A percentile compares a stretch with the other conserved stretches of the same genome.
Conservation (phyloP, 2,329 filamentous ascomycete genomes). For the Verticillium nonalfalfae region DNA sequence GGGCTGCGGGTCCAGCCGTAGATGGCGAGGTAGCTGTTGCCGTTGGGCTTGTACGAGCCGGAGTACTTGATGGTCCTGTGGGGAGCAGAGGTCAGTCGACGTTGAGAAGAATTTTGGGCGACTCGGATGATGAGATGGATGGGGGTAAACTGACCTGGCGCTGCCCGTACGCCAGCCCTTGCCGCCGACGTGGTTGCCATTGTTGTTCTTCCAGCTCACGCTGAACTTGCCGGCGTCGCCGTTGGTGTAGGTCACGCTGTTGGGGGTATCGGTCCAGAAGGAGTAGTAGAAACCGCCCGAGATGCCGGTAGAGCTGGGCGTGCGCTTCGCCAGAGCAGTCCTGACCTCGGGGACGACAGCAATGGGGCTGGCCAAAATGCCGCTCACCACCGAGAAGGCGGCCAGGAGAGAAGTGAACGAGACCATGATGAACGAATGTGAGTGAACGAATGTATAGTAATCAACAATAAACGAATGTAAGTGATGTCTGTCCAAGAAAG, state of each 20-base stretch:
- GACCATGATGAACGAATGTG: constrained; percentile 1
- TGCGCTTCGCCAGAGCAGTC: constrained; percentile 4
- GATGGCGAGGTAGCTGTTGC: constrained; percentile 39
- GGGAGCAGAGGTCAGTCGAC: not conserved
- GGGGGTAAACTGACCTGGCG: constrained; percentile 6
- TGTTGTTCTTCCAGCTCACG: constrained; percentile 30
- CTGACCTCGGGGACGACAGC: constrained; percentile 1
- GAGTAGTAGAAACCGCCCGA: constrained; percentile 37
- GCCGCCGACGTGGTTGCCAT: constrained; percentile 48
- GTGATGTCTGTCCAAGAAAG: not conserved
- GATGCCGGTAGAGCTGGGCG: constrained; percentile 23
- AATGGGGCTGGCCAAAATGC: not conserved
- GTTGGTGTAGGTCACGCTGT: constrained; percentile 33
- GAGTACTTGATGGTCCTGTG: constrained; percentile 24
- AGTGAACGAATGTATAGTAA: not conserved
- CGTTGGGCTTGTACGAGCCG: constrained; percentile 28
- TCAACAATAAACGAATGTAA: not conserved
- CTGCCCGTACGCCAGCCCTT: constrained; percentile 51
- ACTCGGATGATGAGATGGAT: not conserved
- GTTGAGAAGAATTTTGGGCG: not conserved
- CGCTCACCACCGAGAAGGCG: not conserved
- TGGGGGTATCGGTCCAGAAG: constrained; percentile 35
- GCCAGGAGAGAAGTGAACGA: not conserved
- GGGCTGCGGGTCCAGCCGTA: constrained; percentile 33
- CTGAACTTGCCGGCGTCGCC: constrained; percentile 31